A percentile compares a stretch with the other conserved stretches of the same genome.
Conservation (phyloP, 2,329 filamentous ascomycete genomes). For the Pseudogymnoascus sp. region DNA sequence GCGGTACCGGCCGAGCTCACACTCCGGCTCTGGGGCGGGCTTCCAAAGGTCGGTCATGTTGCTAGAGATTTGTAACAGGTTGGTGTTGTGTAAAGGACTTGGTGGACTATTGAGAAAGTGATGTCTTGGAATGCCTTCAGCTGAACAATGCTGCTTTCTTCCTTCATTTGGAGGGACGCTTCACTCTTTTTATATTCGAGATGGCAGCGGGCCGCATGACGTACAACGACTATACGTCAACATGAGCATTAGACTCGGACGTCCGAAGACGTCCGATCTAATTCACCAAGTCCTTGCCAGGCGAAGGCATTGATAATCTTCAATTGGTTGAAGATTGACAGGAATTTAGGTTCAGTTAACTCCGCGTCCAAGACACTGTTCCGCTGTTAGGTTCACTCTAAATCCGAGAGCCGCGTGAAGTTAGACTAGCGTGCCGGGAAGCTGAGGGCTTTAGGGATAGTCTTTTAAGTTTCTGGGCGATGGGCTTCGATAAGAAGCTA, state of each 20-base stretch:
- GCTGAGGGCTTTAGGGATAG: too few species aligned
- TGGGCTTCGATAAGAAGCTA: too few species aligned
- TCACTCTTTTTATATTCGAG: background rate
- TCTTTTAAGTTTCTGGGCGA: too few species aligned
- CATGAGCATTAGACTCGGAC: background rate
- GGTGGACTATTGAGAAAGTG: background rate
- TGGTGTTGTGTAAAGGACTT: background rate
- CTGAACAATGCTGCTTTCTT: background rate
- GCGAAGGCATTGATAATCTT: too few species aligned
- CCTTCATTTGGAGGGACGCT: background rate
- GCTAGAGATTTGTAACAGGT: background rate
- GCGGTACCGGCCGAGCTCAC: slow-evolving; percentile 56
- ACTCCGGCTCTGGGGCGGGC: slow-evolving; percentile 47
- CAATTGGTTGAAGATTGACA: too few species aligned
- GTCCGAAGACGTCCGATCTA: too few species aligned
- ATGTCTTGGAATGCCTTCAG: background rate
- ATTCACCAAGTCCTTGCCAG: background rate
- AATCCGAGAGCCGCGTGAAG: too few species aligned
- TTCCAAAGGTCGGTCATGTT: slow-evolving; percentile 15
- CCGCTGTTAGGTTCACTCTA: too few species aligned
- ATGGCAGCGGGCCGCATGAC: background rate
- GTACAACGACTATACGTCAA: background rate
- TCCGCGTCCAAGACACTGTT: too few species aligned
- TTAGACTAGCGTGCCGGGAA: too few species aligned
- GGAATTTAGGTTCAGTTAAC: too few species aligned